Base-by-base conservation (phyloP, 768 basidiomycete genomes). In the Trametes cingulata region DNA sequence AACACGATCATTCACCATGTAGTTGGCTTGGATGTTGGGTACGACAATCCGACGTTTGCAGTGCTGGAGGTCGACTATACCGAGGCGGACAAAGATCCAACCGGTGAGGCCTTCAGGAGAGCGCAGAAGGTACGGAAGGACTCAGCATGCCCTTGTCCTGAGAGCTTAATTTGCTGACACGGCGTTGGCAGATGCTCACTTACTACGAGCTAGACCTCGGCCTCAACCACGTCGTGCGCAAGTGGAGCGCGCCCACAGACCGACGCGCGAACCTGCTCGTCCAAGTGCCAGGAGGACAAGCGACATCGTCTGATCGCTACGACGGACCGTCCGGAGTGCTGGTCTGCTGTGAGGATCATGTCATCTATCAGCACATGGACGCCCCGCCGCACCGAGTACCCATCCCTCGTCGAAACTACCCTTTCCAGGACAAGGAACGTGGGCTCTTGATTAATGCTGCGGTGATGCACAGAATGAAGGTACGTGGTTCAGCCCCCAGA, bases 391-490 rank as follows among this genome's bases (percentile, higher is more conserved):
- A 98, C 69, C 90, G 97, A 52, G 84, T 98, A 2, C 95, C 97
- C 2, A 99, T 99, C 64, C 97, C 97, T n/a, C 85, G 95, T 42
- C 80, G 97, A 56, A 81, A 82, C 60, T 86, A 95, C 71, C 95
- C 95, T 1, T 73, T 98, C 17, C 91, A 92, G 62, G 93, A 97
- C 68, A 81, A 86, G 3, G 83, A 84, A 47, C 84, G 94, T 53
- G 93, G 94, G 0, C 69, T 96, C 17, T 93, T 99, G 69, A 96
- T 99, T 57, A 90, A 88, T 0, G 79, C 95, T 12, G 93, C 93
- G 8, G 96, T 98, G 56, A 98, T 99, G 96, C 97, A 99, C 82
- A 98, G 98, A 78, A 98, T 99, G 93, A 95, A 93, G 90, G 95
- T 91, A 53, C 53, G 73, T 1, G 8, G 29, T 25, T 43, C 14